phyloP scores from a whole-genome alignment of 805 yeast species.

The Kregervanrija fluxuum region DNA sequence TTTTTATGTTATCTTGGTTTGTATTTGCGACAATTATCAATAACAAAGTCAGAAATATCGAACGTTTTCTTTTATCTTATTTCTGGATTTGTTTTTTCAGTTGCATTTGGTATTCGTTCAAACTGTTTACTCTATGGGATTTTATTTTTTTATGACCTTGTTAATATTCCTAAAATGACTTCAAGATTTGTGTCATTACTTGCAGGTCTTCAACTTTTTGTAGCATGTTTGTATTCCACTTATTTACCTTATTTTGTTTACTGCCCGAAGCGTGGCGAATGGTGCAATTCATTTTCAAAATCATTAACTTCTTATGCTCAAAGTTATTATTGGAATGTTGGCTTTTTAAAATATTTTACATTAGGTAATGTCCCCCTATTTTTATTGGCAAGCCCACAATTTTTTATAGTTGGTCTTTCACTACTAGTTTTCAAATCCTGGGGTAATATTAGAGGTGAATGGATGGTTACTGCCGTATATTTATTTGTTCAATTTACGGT shows the following conservation, averaged over 20 bases:
- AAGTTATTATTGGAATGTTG: constrained; percentile 74
- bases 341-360: constrained; percentile 81
- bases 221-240: constrained; percentile 39
- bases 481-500: constrained; percentile 45
- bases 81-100: constrained; percentile 48
- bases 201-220: constrained; percentile 51
- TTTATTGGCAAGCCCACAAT: constrained; percentile 62
- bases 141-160: constrained; percentile 52
- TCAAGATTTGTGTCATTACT: constrained; percentile 29
- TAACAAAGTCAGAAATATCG: constrained; percentile 5
- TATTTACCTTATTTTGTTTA: constrained; percentile 46
- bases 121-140: constrained; percentile 72
- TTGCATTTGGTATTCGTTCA: constrained; percentile 61
- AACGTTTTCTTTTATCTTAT: constrained; percentile 25
- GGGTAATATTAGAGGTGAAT: constrained; percentile 30
- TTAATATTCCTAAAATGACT: constrained; percentile 3
- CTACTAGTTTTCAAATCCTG: constrained; percentile 28
- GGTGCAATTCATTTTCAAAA: constrained; percentile 62
- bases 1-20: constrained; percentile 52
- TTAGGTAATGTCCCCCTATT: constrained; percentile 77
- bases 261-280: constrained; percentile 69
- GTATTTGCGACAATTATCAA: constrained; percentile 35
- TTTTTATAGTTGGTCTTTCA: constrained; percentile 38
- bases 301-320: constrained; percentile 70
- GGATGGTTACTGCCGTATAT: constrained; percentile 36